phyloP scores from a whole-genome alignment of 2,329 filamentous ascomycete genomes.

The Paecilomyces fulvus region DNA sequence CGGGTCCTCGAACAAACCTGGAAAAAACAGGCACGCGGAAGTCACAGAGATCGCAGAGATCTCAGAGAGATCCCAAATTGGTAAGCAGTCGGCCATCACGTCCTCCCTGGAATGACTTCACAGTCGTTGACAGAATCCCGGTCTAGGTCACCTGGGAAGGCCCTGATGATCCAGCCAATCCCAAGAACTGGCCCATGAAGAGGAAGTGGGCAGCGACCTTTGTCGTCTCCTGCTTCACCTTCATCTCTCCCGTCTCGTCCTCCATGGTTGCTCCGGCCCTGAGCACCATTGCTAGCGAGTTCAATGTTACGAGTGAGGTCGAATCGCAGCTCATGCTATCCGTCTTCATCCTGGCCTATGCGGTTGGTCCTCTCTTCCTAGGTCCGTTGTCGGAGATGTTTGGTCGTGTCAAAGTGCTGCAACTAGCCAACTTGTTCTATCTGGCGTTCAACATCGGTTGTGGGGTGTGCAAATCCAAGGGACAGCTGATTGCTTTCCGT shows the following conservation, averaged over 20 bases:
- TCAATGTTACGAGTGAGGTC: conserved; percentile 42
- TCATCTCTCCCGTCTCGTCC: conserved; percentile 56
- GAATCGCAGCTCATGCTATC: conserved; percentile 44
- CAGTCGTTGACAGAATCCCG: neutral
- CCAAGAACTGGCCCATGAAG: conserved; percentile 46
- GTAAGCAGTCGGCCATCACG: conserved; percentile 9
- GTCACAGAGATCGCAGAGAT: conserved; percentile 6
- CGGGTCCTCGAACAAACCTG: neutral
- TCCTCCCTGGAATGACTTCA: neutral
- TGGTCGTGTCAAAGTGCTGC: conserved; percentile 47
- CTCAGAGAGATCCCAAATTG: conserved; percentile 10
- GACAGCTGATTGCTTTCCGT: conserved; percentile 49
- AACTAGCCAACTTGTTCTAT: conserved; percentile 47
- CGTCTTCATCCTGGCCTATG: conserved; percentile 48
- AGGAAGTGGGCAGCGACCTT: conserved; percentile 52
- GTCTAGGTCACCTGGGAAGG: conserved; percentile 42
- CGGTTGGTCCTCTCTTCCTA: conserved; percentile 44
- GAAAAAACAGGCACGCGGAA: neutral
- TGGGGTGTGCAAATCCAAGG: conserved; percentile 45
- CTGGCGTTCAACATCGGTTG: conserved; percentile 53
- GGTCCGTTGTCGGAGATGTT: conserved; percentile 50
- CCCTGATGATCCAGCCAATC: conserved; percentile 41
- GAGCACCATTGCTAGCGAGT: conserved; percentile 43
- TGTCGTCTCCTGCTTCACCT: conserved; percentile 49
- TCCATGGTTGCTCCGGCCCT: conserved; percentile 51